Evolutionary conservation across 805 yeast genomes (phyloP).

Genomic region (Maudiozyma serrabonitensis): DNA sequence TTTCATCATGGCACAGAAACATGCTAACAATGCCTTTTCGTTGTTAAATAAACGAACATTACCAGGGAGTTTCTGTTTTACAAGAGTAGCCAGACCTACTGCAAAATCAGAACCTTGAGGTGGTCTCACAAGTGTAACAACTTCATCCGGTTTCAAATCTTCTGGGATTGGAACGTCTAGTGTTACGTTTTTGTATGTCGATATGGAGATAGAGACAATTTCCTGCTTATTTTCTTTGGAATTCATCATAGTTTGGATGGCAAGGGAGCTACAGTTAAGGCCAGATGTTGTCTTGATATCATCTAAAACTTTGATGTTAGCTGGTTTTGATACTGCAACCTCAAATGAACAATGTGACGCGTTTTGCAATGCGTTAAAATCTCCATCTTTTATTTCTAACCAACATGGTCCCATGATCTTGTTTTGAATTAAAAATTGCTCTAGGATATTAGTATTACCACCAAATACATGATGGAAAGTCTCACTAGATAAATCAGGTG

Average conservation of each 20-base stretch:
- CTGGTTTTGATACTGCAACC: conserved; percentile 45
- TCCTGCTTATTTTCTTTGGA: conserved; percentile 72
- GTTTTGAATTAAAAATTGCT: conserved; percentile 72
- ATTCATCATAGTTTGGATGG: conserved; percentile 76
- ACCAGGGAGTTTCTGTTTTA: conserved; percentile 39
- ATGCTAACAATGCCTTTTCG: conserved; percentile 65
- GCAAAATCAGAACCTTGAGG: conserved; percentile 58
- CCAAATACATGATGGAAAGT: conserved; percentile 79
- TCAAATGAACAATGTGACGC: conserved; percentile 79
- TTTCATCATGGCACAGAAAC: conserved; percentile 63
- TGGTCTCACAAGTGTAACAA: conserved; percentile 74
- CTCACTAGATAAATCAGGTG: conserved; percentile 60
- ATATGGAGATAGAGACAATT: conserved; percentile 70
- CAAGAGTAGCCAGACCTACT: conserved; percentile 58
- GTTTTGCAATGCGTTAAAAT: conserved; percentile 47
- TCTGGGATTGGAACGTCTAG: conserved; percentile 70
- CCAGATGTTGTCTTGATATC: conserved; percentile 48
- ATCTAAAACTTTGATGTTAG: conserved; percentile 37
- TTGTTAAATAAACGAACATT: conserved; percentile 52
- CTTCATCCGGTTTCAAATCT: conserved; percentile 46
- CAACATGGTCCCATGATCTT: conserved; percentile 97
- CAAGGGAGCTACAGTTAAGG: conserved; percentile 60
- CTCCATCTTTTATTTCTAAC: conserved; percentile 63
- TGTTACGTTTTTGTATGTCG: conserved; percentile 58
- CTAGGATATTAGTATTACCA: conserved; percentile 61